These are phyloP conservation scores for Apiospora pterosperma DNA, from an alignment of 2,329 filamentous ascomycete species.

Conservation along the genomic window DNA sequence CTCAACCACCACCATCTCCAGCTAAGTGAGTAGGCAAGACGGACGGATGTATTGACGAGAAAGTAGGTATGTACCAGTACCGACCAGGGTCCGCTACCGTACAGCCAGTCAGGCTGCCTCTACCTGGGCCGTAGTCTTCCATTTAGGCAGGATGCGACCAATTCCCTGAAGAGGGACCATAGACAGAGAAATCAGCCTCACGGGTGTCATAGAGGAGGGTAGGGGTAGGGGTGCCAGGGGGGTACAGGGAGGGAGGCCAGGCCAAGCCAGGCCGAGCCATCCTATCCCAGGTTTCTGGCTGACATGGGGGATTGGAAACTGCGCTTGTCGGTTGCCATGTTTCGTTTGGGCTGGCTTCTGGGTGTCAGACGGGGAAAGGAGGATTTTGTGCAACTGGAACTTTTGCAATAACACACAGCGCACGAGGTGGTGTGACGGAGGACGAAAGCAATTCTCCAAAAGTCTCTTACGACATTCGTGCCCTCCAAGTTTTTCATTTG, in stretches of 20 bases:
- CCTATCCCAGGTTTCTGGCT: not conserved
- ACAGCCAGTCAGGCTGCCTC: not conserved
- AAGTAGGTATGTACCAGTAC: not conserved
- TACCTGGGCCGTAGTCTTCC: not conserved
- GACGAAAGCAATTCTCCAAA: not conserved
- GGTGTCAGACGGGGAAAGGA: not conserved
- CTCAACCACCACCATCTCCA: not conserved
- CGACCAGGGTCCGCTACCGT: not conserved
- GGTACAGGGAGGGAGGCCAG: not conserved
- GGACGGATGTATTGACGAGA: not conserved
- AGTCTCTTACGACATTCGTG: conserved; percentile 1
- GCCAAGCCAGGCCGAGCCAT: not conserved
- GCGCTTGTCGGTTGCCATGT: not conserved
- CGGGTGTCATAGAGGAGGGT: not conserved
- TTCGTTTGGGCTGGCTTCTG: not conserved
- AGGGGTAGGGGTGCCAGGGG: not conserved
- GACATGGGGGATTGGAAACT: not conserved
- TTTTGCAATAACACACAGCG: not conserved
- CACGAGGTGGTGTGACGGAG: not conserved
- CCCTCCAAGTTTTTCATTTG: not conserved
- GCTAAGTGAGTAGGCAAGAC: not conserved
- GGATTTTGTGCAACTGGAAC: not conserved
- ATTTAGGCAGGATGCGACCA: not conserved
- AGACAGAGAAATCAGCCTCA: not conserved
- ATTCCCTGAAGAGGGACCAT: not conserved